Base-by-base conservation (phyloP, 2,329 filamentous ascomycete genomes). In the Cladophialophora bantiana region DNA sequence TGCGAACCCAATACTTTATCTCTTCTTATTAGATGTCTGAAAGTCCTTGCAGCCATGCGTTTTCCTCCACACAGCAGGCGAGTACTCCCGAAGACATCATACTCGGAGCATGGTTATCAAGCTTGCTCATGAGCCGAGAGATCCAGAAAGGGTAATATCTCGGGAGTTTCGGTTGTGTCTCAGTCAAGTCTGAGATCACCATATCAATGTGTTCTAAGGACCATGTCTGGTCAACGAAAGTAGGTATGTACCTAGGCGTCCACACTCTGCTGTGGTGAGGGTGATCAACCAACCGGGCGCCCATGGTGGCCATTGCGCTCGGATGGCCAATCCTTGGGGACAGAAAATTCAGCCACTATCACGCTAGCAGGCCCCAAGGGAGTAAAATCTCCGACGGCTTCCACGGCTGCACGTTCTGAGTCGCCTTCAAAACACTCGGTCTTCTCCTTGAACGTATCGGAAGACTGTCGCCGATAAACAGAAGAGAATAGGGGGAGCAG, bases 131-230 rank as follows among this genome's bases (percentile, higher is more conserved):
- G 13, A 59, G 31, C 18, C 57, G 20, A 34, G 31, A 18, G 32
- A 13, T 18, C 45, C 45, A 13, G 34, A 7, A n/a, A 59, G 55
- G 13, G 32, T 63, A 55, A 62, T 56, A 40, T 65, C 35, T 45
- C 59, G 63, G 50, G 50, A 54, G 66, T 68, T 63, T 65, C 66
- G 63, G 62, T 20, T 65, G 13, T 18, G 66, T 68, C 66, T 68
- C 59, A 68, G 54, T 56, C 34, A 48, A 56, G 66, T 53, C 40
- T 36, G 54, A 53, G 48, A 42, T 61, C 15, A 36, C 45, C 32
- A 26, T 53, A 7, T 9, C 26, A 48, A 59, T 59, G 18, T 34
- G 57, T 36, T 50, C 45, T 40, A 40, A 59, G 42, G 57, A 50
- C 31, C 35, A 20, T 50, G 18, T 20, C 13, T 50, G 45, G 18